Base-by-base conservation (phyloP, 306 rosid genomes). In the Vigna unguiculata region DNA sequence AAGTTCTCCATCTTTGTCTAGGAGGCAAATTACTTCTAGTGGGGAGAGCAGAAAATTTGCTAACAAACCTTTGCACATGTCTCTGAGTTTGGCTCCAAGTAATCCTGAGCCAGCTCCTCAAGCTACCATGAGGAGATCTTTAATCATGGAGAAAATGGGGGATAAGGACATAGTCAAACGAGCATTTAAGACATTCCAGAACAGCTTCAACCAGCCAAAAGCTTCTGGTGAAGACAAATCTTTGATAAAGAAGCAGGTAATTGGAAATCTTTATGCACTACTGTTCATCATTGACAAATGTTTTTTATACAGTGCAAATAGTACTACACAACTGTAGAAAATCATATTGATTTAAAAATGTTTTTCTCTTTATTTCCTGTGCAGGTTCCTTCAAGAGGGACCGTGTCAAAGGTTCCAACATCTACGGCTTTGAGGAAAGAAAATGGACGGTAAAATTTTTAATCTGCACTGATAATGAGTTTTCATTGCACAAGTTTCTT, bases 131-230 rank as follows among this genome's bases (percentile, higher is more conserved):
- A 83, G 96, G 80, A 92, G 85, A 75, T 88, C 97, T 69, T 78
- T 80, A 57, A 85, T 95, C 36, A 92, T 95, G 97, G 97, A 95
- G 89, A 86, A 75, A 60, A 95, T 92, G 98, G 97, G 93, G 66
- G 97, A 95, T 74, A 92, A 92, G 86, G 98, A 92, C 78, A 92
- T 92, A 58, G 96, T 95, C 65, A 92, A 85, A 81, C 88, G 98
- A 74, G 98, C 92, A 80, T 95, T 95, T 55, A 95, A 88, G 87
- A 81, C 97, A 17, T 95, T 95, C 87, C 96, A 92, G 72, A 92
- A 89, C 81, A 90, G 71, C 78, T 87, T 80, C 75, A 78, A 81
- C 87, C 92, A 86, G 82, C 57, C 82, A 59, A 88, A 83, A 71
- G 21, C 88, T 36, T 80, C 90, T 21, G 76, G 38, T 40, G 90